Conservation (phyloP, 2,329 filamentous ascomycete species). For the Albifimbria verrucaria region DNA sequence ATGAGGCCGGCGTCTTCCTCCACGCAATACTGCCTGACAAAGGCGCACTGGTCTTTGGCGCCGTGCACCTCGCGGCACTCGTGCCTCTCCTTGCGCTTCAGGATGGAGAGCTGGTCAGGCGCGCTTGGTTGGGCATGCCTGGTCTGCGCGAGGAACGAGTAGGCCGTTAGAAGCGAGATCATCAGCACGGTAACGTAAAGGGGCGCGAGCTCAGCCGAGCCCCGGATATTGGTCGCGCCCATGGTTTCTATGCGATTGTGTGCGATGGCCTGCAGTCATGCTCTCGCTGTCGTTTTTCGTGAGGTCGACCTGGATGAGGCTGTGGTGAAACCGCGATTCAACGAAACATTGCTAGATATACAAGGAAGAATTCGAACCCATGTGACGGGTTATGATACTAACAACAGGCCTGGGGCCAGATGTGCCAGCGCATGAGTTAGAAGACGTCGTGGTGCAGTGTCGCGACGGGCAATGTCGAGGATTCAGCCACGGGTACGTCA, state of each 20-base stretch:
- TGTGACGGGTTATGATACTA: neutral
- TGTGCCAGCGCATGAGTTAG: neutral
- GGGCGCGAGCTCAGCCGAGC: conserved; percentile 42
- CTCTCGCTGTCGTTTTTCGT: too few species aligned
- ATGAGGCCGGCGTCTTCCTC: conserved; percentile 89
- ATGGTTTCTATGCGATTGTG: neutral
- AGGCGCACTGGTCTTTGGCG: conserved; percentile 79
- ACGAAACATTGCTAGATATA: neutral
- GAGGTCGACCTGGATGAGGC: too few species aligned
- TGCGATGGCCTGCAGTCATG: neutral
- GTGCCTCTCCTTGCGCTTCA: conserved; percentile 25
- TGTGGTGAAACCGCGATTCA: too few species aligned
- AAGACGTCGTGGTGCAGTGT: neutral
- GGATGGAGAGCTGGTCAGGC: conserved; percentile 5
- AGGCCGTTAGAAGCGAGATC: conserved; percentile 42
- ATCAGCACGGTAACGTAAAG: conserved; percentile 46
- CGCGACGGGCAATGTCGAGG: neutral
- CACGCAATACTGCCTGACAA: conserved; percentile 75
- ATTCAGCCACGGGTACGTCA: neutral
- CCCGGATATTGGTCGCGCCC: conserved; percentile 20
- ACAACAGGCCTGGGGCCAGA: neutral
- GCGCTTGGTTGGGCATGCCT: conserved; percentile 1
- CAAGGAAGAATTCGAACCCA: neutral
- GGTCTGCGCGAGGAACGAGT: conserved; percentile 35
- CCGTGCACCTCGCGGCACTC: conserved; percentile 79